Percentiles rank a stretch among this genome's conserved stretches.
These are phyloP conservation scores for Penicillium fuscoglaucum DNA, from an alignment of 2,329 filamentous ascomycete species.

Conservation along the genomic window DNA sequence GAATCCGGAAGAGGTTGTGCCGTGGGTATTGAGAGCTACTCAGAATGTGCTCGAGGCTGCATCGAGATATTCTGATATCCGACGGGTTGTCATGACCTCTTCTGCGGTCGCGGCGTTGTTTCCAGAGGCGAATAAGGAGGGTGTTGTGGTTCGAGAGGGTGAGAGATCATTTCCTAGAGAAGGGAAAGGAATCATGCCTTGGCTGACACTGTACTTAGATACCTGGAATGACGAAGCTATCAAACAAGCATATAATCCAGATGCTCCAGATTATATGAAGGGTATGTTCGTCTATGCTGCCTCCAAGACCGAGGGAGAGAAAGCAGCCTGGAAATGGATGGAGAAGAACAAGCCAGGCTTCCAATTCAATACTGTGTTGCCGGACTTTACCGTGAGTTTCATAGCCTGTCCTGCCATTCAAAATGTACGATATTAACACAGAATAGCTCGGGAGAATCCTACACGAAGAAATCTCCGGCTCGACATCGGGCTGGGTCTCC, in stretches of 20 bases:
- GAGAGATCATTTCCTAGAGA: neutral
- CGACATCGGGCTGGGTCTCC: conserved; percentile 16
- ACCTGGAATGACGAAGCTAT: conserved; percentile 29
- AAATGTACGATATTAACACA: neutral
- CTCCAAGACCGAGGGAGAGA: conserved; percentile 50
- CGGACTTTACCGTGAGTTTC: conserved; percentile 39
- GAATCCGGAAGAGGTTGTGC: conserved; percentile 12
- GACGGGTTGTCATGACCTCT: conserved; percentile 22
- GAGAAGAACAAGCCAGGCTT: conserved; percentile 47
- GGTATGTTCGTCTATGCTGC: conserved; percentile 44
- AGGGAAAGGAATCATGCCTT: neutral
- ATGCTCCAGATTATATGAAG: conserved; percentile 32
- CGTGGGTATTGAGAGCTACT: conserved; percentile 7
- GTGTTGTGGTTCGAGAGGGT: conserved; percentile 16
- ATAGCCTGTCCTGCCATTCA: neutral
- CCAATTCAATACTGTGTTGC: conserved; percentile 43
- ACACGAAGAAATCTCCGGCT: conserved; percentile 28
- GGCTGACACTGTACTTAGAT: conserved; percentile 7
- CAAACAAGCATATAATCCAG: conserved; percentile 34
- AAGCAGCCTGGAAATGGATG: conserved; percentile 49
- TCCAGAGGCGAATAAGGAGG: neutral
- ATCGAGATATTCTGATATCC: conserved; percentile 4
- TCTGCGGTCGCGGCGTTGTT: conserved; percentile 18
- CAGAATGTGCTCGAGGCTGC: conserved; percentile 19
- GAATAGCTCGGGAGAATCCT: conserved; percentile 37